Conservation (phyloP, 768 basidiomycete genomes). For the Pseudohyphozyma bogoriensis region DNA sequence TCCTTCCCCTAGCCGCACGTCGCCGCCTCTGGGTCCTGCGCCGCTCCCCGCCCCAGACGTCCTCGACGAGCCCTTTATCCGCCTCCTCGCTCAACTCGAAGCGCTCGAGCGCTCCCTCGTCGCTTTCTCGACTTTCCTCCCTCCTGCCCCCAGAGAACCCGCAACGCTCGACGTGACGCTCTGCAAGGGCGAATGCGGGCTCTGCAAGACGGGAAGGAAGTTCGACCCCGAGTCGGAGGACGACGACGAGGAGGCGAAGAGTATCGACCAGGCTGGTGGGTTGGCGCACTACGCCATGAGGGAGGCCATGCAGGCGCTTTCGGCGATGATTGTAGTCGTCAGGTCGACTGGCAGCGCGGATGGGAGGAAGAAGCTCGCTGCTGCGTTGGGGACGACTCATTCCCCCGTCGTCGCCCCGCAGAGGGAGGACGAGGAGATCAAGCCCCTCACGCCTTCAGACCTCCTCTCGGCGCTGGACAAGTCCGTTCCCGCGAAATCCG, state of each 20-base stretch:
- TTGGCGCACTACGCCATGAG: constrained; percentile 32
- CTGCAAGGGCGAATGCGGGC: constrained; percentile 16
- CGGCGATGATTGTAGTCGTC: constrained; percentile 28
- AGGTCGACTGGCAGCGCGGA: constrained; percentile 21
- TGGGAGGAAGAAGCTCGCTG: constrained; percentile 1
- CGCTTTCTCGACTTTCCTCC: constrained; percentile 13
- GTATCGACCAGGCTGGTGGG: neutral
- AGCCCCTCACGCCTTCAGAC: constrained; percentile 17
- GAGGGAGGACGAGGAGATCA: neutral
- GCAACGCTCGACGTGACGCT: constrained; percentile 1
- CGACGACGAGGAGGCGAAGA: constrained; percentile 19
- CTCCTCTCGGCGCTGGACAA: constrained; percentile 13
- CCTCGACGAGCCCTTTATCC: constrained; percentile 17
- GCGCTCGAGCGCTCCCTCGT: constrained; percentile 22
- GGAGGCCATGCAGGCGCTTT: constrained; percentile 32
- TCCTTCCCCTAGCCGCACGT: constrained; percentile 23
- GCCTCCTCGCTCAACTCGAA: constrained; percentile 24
- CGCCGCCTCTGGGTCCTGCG: constrained; percentile 7
- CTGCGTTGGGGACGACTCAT: constrained; percentile 20
- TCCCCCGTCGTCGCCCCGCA: neutral
- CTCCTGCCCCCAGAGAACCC: constrained; percentile 2
- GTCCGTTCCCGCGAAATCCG: neutral
- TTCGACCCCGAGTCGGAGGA: constrained; percentile 29
- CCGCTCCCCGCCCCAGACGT: neutral
- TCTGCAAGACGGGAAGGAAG: constrained; percentile 27